Conservation (phyloP, 2,329 filamentous ascomycete genomes). For the Ceratocystis lukuohia region DNA sequence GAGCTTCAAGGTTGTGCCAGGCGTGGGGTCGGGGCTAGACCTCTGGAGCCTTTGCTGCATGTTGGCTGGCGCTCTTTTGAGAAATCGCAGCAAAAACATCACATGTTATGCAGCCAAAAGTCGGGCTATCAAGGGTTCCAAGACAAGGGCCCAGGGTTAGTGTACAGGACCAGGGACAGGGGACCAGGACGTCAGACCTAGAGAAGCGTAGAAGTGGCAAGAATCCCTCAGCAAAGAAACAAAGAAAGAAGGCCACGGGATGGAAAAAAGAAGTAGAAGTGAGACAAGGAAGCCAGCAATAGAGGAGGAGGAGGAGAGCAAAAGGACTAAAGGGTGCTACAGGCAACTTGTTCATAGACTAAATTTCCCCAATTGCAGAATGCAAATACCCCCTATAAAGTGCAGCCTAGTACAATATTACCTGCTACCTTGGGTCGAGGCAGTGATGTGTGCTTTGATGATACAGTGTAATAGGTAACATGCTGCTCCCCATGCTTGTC, state of each 20-base stretch:
- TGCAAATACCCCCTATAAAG: background rate
- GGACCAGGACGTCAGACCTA: background rate
- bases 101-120: constrained; percentile 2
- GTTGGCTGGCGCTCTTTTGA: background rate
- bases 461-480: background rate
- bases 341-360: too few species aligned
- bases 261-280: background rate
- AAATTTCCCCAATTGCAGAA: too few species aligned
- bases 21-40: background rate
- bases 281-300: background rate
- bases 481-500: background rate
- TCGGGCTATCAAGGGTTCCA: background rate
- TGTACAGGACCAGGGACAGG: background rate
- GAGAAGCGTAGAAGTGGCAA: background rate
- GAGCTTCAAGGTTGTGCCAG: background rate
- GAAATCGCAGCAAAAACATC: background rate
- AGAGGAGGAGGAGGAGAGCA: background rate
- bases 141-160: background rate
- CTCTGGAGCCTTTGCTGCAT: background rate
- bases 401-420: background rate
- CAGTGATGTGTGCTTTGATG: background rate
- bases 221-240: background rate
- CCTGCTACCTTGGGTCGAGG: background rate
- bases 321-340: background rate
- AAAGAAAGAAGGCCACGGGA: background rate